Conservation (phyloP, 495 filamentous ascomycete species). For the Tuber aestivum region DNA sequence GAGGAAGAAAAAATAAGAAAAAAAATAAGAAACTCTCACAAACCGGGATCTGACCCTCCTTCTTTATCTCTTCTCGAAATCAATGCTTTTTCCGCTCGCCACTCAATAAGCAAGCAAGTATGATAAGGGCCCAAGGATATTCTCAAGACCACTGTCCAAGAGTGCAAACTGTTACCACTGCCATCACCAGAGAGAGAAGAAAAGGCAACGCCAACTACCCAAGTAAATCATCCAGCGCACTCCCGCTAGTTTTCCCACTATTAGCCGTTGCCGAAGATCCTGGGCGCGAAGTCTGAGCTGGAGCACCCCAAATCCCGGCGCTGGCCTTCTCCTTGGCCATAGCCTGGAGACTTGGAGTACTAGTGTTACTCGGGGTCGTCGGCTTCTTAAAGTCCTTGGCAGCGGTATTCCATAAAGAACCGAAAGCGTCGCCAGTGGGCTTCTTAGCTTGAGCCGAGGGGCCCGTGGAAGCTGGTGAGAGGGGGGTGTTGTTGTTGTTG, state of each 20-base stretch:
- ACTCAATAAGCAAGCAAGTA: background rate
- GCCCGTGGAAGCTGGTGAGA: conserved; percentile 43
- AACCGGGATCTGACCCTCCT: background rate
- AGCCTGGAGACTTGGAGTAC: conserved; percentile 73
- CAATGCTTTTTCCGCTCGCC: background rate
- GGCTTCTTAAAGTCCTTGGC: conserved; percentile 75
- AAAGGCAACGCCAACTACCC: conserved; percentile 46
- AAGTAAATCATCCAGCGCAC: conserved; percentile 60
- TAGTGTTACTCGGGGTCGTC: conserved; percentile 53
- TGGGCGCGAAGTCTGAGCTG: conserved; percentile 44
- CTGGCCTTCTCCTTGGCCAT: conserved; percentile 94
- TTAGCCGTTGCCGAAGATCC: conserved; percentile 41
- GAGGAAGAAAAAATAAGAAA: conserved; percentile 3
- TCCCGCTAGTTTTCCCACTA: conserved; percentile 42
- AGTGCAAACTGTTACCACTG: conserved; percentile 14
- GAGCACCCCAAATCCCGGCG: conserved; percentile 81
- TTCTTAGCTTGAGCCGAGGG: conserved; percentile 50
- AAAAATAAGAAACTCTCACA: background rate
- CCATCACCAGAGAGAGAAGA: conserved; percentile 20
- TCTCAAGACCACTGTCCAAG: background rate
- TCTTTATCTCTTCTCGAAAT: background rate
- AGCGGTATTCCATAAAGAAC: conserved; percentile 72
- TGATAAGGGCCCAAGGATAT: background rate
- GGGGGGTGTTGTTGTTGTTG: conserved; percentile 32
- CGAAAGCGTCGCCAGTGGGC: conserved; percentile 68